Evolutionary conservation across 306 rosid genomes (phyloP), one percentile per base, ranked within the genome.

Genomic region (Lablab purpureus): DNA sequence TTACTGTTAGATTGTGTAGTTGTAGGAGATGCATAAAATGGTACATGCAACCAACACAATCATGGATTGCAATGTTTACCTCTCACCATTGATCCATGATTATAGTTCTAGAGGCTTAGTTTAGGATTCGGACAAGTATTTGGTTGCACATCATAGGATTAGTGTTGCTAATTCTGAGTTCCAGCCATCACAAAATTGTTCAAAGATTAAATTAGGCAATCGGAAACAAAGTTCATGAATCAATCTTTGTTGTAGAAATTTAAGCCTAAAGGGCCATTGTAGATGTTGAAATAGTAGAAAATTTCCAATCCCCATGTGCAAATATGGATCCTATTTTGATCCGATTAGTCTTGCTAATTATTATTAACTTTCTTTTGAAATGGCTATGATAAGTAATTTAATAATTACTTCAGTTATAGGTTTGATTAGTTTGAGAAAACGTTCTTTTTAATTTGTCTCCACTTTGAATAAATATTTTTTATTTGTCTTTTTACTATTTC

Each of bases 1-100:
- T 66, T 94, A 94, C 60, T 94, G 99, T 82, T 94, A 89, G 71
- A 23, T 46, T 37, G 34, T 21, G 63, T 52, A 40, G 52, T 65
- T 43, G 23, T 80, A 49, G 58, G 62, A 47, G 67, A 43, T 45
- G 75, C 71, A 65, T 63, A 85, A 67, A 75, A 72, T 81, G 63
- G 63, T 62, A 76, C 74, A 81, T 75, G 77, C 56, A 58, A 49
- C 80, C 43, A 67, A 63, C 70, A 81, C 87, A 72, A 67, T 43
- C 71, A 51, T 59, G 77, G 40, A 64, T 56, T 47, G 73, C 68
- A 59, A 70, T 75, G 68, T 25, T 23, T 54, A 58, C 18, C 5
- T 9, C 37, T 30, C 34, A 30, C 12, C 67, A 69, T 80, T 30
- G 71, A 73, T 77, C 51, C 46, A 81, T 77, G 79, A 66, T 77